Evolutionary conservation across 352 stramenopile genomes (phyloP), one percentile per base, ranked within the genome.

Genomic region (Phytophthora aleatoria): DNA sequence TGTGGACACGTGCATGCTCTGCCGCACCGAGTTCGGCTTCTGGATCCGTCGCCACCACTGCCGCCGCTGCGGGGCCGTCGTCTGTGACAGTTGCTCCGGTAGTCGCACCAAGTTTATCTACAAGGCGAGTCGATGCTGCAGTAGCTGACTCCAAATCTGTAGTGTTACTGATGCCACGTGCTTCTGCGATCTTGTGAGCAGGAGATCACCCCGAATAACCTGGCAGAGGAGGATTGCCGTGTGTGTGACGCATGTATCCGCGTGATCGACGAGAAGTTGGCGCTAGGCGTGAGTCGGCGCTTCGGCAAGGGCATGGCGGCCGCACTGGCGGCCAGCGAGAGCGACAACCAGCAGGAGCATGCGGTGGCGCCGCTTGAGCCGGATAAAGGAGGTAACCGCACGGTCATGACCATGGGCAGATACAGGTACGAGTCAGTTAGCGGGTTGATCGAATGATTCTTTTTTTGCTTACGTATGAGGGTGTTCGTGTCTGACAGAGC

Each of bases 1-100:
- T 0, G 86, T 91, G 43, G 73, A 69, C 57, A 63, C 78, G 26
- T 97, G 89, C 76, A 94, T 96, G 85, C 69, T 92, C 30, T 97
- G 89, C 69, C 82, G 86, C 50, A 55, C 58, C 33, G 88, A 95
- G 59, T 97, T 97, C 57, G 79, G 77, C 33, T 94, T 92, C 57
- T 92, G 86, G 85, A 92, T 83, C 57, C 85, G 89, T 30, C 90
- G 90, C 62, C 89, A 97, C 72, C 89, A 97, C 66, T 97, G 89
- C 61, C 87, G 89, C 5, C 85, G 85, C n/a, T 97, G 89, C 36
- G 89, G 89, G 10, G 83, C 83, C 7, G 76, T 94, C 20, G 80
- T 95, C 7, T 97, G 89, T 53, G 79, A 94, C 41, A 41, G 71
- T 10, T 97, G 89, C 66, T 94, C 88, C 7, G 74, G 77, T 6